Evolutionary conservation across 1,139 yeast species (phyloP), one percentile per base, ranked within the genome.

Genomic region (Nakaseomyces sp.): DNA sequence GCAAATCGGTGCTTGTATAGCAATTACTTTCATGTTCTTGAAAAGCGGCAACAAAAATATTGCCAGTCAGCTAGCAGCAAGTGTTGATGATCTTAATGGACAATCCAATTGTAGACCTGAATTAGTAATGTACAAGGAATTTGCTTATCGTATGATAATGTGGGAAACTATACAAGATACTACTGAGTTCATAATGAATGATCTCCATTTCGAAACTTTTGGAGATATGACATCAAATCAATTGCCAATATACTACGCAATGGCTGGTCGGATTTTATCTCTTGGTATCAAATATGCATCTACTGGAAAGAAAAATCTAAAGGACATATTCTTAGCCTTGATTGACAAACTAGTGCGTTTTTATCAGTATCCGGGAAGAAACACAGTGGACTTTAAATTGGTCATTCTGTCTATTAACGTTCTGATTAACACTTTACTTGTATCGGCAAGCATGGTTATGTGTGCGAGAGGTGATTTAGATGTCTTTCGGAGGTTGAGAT

Each of bases 391-490:
- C 54, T 77, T 77, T 49, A 72, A 71, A 46, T 64, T 84, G 28
- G 74, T 88, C 0, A 70, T 74, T 41, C 67, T 71, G 42, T 74
- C 85, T 31, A 74, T 83, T 2, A 64, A 72, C 16, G 76, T 74
- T 41, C 70, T 81, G 31, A 77, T 80, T 46, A 79, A 79, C 52
- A 67, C 81, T 1, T 55, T 87, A 20, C 74, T 81, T 1, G 63
- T 88, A 10, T 74, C 91, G 15, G 65, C 76, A 12, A 75, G 96
- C 0, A 70, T 86, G 28, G 74, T 88, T 0, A 85, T 87, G 87
- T 89, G 95, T 1, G 96, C 96, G 1, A 78, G 89, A 18, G 98
- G 98, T 1, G 96, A 91, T 60, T 65, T 89, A 44, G 83, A 79
- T 44, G 76, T 81, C 0, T 75, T 91, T 53, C 72, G 91, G 55